Evolutionary conservation across 768 basidiomycete genomes (phyloP).

Genomic region (Serendipita indica): DNA sequence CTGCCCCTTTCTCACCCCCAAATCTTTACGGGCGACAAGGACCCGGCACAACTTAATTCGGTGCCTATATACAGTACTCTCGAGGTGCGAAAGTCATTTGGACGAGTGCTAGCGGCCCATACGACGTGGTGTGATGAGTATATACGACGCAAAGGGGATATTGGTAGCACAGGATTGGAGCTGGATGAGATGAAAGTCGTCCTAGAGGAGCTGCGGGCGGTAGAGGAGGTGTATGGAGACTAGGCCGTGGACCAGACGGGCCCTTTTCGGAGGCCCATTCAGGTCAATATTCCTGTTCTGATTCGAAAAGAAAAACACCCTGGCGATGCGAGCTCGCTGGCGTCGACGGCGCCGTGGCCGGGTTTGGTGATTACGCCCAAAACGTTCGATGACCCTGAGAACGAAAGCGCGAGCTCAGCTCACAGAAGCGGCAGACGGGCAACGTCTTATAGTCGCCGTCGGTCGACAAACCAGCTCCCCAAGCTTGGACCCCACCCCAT

Average conservation of each 20-base stretch:
- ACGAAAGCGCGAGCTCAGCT: too few species aligned
- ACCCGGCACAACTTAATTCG: not conserved
- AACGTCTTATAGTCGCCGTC: slow-evolving; percentile 1
- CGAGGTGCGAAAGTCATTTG: not conserved
- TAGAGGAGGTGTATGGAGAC: not conserved
- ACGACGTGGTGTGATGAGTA: not conserved
- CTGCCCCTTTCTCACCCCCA: slow-evolving; percentile 1
- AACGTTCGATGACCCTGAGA: too few species aligned
- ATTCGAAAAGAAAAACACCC: too few species aligned
- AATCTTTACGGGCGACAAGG: not conserved
- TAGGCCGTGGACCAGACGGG: too few species aligned
- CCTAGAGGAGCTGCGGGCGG: not conserved
- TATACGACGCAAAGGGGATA: not conserved
- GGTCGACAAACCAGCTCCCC: not conserved
- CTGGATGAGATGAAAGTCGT: not conserved
- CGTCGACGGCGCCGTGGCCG: too few species aligned
- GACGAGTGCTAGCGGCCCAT: not conserved
- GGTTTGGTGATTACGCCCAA: too few species aligned
- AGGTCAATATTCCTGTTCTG: too few species aligned
- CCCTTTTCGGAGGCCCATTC: too few species aligned
- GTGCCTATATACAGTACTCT: not conserved
- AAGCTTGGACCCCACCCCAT: slow-evolving; percentile 2
- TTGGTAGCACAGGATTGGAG: not conserved
- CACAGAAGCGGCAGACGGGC: too few species aligned
- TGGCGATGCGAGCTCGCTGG: too few species aligned